phyloP scores from a whole-genome alignment of 139 green algal genomes.

The Chlorella sp. region DNA sequence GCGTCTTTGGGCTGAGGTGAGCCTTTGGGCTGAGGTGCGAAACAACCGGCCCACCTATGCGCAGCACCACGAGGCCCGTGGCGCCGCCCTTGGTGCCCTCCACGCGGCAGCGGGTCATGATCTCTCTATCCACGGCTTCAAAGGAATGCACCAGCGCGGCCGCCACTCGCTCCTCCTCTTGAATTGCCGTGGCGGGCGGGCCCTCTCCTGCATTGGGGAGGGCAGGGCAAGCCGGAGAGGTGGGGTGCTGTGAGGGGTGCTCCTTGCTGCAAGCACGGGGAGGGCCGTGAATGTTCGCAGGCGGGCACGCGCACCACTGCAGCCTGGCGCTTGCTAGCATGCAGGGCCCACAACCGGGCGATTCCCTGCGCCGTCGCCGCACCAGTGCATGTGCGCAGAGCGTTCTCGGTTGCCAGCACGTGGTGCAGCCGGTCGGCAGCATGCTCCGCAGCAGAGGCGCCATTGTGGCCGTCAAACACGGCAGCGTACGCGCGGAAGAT shows the following conservation, averaged over 20 bases:
- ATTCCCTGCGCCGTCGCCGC: too few relatives aligned
- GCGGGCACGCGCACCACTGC: too few relatives aligned
- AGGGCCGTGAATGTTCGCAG: too few relatives aligned
- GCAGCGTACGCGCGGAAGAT: slow-evolving; percentile 64
- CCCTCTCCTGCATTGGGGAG: slow-evolving; percentile 24
- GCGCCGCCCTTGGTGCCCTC: slow-evolving; percentile 68
- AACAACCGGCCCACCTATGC: too few relatives aligned
- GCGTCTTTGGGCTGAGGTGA: too few relatives aligned
- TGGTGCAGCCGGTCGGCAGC: slow-evolving; percentile 62
- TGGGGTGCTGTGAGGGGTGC: not conserved
- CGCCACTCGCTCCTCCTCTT: slow-evolving; percentile 49
- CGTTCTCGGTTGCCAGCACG: slow-evolving; percentile 63
- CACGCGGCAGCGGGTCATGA: slow-evolving; percentile 54
- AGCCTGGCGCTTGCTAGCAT: too few relatives aligned
- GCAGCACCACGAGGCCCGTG: slow-evolving; percentile 72
- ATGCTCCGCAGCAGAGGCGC: slow-evolving; percentile 66
- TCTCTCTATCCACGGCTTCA: slow-evolving; percentile 62
- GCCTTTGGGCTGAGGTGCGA: too few relatives aligned
- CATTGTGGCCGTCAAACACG: slow-evolving; percentile 83
- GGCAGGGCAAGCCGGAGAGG: not conserved
- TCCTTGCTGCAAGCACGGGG: too few relatives aligned
- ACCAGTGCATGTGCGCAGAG: slow-evolving; percentile 41
- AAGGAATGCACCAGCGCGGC: slow-evolving; percentile 59
- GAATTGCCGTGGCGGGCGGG: not conserved
- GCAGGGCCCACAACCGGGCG: too few relatives aligned